A percentile compares a stretch with the other conserved stretches of the same genome.
phyloP scores from a whole-genome alignment of 2,329 filamentous ascomycete species.

The Colletotrichum endophyticum region DNA sequence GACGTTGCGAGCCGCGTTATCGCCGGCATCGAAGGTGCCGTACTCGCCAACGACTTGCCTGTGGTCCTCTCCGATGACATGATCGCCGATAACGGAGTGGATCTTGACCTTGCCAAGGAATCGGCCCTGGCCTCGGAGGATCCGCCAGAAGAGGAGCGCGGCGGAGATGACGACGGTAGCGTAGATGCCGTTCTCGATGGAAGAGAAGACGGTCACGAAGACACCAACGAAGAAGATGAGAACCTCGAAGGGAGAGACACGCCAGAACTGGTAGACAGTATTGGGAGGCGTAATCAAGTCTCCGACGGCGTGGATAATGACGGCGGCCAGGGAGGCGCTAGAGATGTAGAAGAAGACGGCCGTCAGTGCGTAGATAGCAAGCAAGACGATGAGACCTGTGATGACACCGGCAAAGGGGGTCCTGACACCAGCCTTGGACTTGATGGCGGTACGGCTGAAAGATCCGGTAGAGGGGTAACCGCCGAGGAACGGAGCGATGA shows the following conservation, averaged over 20 bases:
- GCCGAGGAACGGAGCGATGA: conserved; percentile 90
- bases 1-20: conserved; percentile 69
- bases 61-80: conserved; percentile 68
- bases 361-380: conserved; percentile 89
- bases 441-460: conserved; percentile 95
- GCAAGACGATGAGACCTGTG: conserved; percentile 81
- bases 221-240: conserved; percentile 94
- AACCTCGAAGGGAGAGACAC: conserved; percentile 87
- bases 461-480: conserved; percentile 93
- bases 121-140: conserved; percentile 80
- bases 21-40: conserved; percentile 56
- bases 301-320: conserved; percentile 95
- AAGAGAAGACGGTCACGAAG: conserved; percentile 84
- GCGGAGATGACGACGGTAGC: conserved; percentile 79
- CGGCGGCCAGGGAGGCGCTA: conserved; percentile 77
- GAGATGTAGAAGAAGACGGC: conserved; percentile 95
- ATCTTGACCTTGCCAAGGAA: conserved; percentile 86
- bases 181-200: conserved; percentile 94
- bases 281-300: conserved; percentile 92
- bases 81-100: conserved; percentile 82
- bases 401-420: conserved; percentile 91
- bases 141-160: conserved; percentile 80
- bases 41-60: conserved; percentile 54
- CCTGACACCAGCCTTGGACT: conserved; percentile 93
- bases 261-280: conserved; percentile 94